Evolutionary conservation across 306 rosid species (phyloP).

Genomic region (Quercus ilex): DNA sequence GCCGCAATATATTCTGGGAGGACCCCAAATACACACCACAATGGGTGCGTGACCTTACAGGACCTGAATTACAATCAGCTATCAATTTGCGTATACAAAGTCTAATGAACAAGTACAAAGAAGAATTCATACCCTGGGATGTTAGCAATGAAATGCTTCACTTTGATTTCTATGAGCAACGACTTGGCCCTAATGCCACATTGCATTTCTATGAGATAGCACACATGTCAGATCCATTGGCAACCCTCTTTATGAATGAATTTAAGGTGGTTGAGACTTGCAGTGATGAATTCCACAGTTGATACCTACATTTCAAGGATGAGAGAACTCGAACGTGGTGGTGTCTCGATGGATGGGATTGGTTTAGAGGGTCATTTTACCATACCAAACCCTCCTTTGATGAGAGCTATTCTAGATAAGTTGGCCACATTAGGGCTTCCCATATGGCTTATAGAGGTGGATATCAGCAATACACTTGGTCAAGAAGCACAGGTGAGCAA

Average conservation of each 20-base stretch:
- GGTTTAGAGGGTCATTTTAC: constrained; percentile 86
- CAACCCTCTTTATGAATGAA: constrained; percentile 84
- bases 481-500: constrained; percentile 41
- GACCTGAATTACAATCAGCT: constrained; percentile 44
- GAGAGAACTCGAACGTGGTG: constrained; percentile 46
- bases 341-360: constrained; percentile 77
- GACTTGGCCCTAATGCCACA: constrained; percentile 68
- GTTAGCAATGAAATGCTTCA: constrained; percentile 97
- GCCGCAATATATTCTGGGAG: constrained; percentile 45
- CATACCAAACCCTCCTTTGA: constrained; percentile 66
- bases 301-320: constrained; percentile 57
- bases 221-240: constrained; percentile 68
- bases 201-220: constrained; percentile 62
- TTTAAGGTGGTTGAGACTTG: constrained; percentile 90
- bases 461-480: constrained; percentile 62
- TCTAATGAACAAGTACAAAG: constrained; percentile 64
- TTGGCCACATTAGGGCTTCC: constrained; percentile 81
- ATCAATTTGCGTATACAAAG: constrained; percentile 56
- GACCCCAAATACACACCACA: constrained; percentile 65
- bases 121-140: constrained; percentile 90
- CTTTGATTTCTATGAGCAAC: constrained; percentile 79
- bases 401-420: constrained; percentile 80
- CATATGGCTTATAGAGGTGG: constrained; percentile 92
- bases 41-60: constrained; percentile 75
- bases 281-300: constrained; percentile 68